These are phyloP conservation scores for Venustampulla echinocandica DNA, from an alignment of 495 filamentous ascomycete species.

Conservation along the genomic window DNA sequence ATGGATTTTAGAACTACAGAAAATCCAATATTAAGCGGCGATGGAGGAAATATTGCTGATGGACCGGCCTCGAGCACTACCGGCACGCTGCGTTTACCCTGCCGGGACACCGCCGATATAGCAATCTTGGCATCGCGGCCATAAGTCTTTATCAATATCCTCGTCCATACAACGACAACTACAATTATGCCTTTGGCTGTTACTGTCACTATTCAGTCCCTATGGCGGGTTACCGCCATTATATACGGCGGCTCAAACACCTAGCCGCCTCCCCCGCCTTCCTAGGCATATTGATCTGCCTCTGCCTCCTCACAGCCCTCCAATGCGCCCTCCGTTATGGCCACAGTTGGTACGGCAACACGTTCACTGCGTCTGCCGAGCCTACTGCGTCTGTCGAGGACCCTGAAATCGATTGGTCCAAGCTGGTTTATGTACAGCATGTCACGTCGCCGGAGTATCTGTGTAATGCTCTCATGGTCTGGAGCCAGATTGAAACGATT, in stretches of 20 bases:
- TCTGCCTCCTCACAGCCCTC: conserved; percentile 4
- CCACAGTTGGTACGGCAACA: conserved; percentile 6
- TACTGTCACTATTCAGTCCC: too few species aligned
- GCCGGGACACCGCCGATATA: too few species aligned
- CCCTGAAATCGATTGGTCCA: conserved; percentile 35
- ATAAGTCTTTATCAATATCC: too few species aligned
- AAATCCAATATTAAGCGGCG: too few species aligned
- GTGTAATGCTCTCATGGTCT: conserved; percentile 58
- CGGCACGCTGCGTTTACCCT: too few species aligned
- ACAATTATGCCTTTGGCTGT: too few species aligned
- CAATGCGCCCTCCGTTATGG: conserved; percentile 15
- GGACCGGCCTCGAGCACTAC: too few species aligned
- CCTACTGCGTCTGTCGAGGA: conserved; percentile 7
- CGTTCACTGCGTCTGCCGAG: neutral
- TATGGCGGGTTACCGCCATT: conserved; percentile 15
- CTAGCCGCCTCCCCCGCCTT: conserved; percentile 1
- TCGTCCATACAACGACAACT: too few species aligned
- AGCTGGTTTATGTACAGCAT: conserved; percentile 52
- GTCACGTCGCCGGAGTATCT: conserved; percentile 50
- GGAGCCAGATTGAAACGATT: conserved; percentile 44
- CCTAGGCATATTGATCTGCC: conserved; percentile 5
- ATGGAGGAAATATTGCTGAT: too few species aligned
- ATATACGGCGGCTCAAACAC: conserved; percentile 8
- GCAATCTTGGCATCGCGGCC: too few species aligned
- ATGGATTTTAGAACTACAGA: too few species aligned